phyloP scores from a whole-genome alignment of 2,329 filamentous ascomycete species.

The Zymoseptoria pseudotritici region DNA sequence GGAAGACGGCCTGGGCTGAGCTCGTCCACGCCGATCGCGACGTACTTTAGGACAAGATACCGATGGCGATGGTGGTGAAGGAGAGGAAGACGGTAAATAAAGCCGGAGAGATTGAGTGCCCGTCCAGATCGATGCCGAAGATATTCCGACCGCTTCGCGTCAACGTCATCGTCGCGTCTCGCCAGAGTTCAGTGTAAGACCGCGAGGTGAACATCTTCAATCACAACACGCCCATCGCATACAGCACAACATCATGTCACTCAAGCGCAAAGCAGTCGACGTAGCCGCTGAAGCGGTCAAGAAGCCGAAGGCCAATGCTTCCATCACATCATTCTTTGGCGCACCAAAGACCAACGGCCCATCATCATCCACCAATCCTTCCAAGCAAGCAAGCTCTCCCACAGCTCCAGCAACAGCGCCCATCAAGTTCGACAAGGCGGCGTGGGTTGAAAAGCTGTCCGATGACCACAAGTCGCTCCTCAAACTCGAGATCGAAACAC shows the following conservation, averaged over 20 bases:
- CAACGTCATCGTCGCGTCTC: not conserved
- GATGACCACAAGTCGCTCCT: slow-evolving; percentile 76
- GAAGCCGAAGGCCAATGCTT: slow-evolving; percentile 55
- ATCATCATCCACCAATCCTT: slow-evolving; percentile 25
- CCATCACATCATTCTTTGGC: slow-evolving; percentile 85
- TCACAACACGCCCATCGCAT: not conserved
- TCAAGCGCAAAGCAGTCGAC: slow-evolving; percentile 46
- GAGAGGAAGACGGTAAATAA: not conserved
- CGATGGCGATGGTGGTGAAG: not conserved
- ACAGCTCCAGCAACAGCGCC: slow-evolving; percentile 28
- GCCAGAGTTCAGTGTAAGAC: not conserved
- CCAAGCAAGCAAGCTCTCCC: slow-evolving; percentile 21
- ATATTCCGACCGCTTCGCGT: not conserved
- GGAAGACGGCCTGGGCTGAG: not conserved
- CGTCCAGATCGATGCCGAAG: not conserved
- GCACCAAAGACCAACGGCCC: slow-evolving; percentile 48
- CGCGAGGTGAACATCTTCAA: not conserved
- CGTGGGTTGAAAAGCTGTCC: slow-evolving; percentile 75
- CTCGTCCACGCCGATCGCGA: not conserved
- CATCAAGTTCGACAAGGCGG: slow-evolving; percentile 73
- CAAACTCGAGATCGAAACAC: slow-evolving; percentile 81
- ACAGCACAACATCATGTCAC: slow-evolving; percentile 34
- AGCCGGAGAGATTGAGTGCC: not conserved
- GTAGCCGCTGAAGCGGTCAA: slow-evolving; percentile 39
- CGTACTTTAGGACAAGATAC: not conserved